Conservation (phyloP, 345 rosid species). For the Salix caprea region DNA sequence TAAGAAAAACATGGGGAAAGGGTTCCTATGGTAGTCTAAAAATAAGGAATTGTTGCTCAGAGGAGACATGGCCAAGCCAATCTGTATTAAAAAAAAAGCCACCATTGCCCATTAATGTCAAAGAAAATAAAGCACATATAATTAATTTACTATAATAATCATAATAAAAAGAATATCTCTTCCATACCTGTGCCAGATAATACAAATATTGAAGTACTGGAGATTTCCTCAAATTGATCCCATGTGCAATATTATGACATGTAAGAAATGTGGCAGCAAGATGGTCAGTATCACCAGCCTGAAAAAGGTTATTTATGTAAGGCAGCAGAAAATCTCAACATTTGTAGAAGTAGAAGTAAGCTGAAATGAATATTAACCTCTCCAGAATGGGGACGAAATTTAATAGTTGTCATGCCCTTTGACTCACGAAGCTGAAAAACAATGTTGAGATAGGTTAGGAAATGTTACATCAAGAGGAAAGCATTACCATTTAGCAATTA, state of each 20-base stretch:
- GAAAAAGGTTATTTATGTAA: conserved; percentile 21
- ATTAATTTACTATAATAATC: not conserved
- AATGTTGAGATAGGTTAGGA: conserved; percentile 14
- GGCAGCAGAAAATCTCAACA: not conserved
- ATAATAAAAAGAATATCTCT: not conserved
- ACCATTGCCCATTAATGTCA: conserved; percentile 18
- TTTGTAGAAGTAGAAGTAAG: not conserved
- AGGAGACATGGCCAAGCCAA: conserved; percentile 98
- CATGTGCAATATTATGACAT: conserved; percentile 91
- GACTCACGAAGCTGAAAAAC: conserved; percentile 87
- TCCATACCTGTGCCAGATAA: conserved; percentile 82
- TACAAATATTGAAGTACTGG: conserved; percentile 99
- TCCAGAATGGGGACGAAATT: conserved; percentile 92
- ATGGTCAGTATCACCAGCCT: conserved; percentile 99
- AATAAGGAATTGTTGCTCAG: conserved; percentile 97
- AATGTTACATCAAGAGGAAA: conserved; percentile 2
- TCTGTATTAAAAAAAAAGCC: conserved; percentile 37
- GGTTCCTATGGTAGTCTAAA: conserved; percentile 92
- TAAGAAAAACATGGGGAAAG: conserved; percentile 83
- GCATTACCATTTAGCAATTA: not conserved
- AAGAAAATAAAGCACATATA: not conserved
- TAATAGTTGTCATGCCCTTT: conserved; percentile 97
- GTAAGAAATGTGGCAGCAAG: conserved; percentile 98
- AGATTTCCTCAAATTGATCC: conserved; percentile 93
- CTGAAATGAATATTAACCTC: conserved; percentile 48